Evolutionary conservation across 2,329 filamentous ascomycete species (phyloP).

Genomic region (Clarireedia paspali): DNA sequence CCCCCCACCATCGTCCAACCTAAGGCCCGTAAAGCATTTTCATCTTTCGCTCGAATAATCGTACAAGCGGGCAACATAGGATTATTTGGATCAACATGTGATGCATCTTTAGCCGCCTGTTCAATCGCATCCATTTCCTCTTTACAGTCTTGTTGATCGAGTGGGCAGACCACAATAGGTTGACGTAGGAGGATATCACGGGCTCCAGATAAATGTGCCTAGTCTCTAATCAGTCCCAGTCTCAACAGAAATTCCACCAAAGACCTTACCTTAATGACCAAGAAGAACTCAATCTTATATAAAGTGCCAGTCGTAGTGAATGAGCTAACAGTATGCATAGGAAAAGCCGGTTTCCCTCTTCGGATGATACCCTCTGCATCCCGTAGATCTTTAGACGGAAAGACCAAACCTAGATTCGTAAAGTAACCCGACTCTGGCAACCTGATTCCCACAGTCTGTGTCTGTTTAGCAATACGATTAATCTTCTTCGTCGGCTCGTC

Average conservation of each 20-base stretch:
- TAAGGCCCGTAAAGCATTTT: constrained; percentile 51
- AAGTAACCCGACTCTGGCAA: constrained; percentile 88
- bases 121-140: constrained; percentile 99
- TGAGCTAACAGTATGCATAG: constrained; percentile 77
- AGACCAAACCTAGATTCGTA: constrained; percentile 84
- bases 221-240: constrained; percentile 12
- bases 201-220: constrained; percentile 84
- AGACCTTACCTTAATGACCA: constrained; percentile 73
- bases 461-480: constrained; percentile 79
- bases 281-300: constrained; percentile 97
- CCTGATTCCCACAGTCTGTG: constrained; percentile 72
- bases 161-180: constrained; percentile 90
- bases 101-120: constrained; percentile 87
- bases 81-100: constrained; percentile 79
- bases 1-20: constrained; percentile 57
- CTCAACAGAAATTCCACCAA: too few relatives aligned
- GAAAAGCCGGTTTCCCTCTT: constrained; percentile 78
- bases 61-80: constrained; percentile 83
- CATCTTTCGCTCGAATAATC: constrained; percentile 74
- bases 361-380: constrained; percentile 84
- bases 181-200: constrained; percentile 84
- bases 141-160: constrained; percentile 92
- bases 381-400: constrained; percentile 80
- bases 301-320: constrained; percentile 92
- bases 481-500: constrained; percentile 88